Conservation (phyloP, 2,329 filamentous ascomycete genomes). For the Penicillium rolfsii region DNA sequence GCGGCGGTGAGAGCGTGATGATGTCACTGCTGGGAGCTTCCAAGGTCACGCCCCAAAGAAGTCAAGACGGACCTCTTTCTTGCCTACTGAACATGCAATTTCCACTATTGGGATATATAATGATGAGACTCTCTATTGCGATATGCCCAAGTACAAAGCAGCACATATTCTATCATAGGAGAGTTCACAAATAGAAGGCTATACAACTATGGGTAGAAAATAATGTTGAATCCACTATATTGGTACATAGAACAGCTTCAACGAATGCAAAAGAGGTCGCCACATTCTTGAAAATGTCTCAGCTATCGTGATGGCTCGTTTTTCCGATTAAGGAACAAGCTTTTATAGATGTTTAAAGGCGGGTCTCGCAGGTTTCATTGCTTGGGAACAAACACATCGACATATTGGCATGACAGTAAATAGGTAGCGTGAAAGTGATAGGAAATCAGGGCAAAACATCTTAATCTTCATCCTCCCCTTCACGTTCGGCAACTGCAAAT, state of each 20-base stretch:
- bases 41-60: slow-evolving; percentile 12
- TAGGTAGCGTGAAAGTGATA: slow-evolving; percentile 1
- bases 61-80: background rate
- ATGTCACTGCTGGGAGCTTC: slow-evolving; percentile 36
- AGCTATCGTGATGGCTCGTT: background rate
- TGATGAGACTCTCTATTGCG: background rate
- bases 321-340: background rate
- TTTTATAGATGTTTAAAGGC: background rate
- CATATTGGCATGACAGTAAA: background rate
- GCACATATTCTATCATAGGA: background rate
- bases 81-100: background rate
- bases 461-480: slow-evolving; percentile 43
- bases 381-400: background rate
- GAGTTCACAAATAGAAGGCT: background rate
- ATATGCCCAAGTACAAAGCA: too few relatives aligned
- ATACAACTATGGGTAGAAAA: background rate
- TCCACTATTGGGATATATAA: background rate
- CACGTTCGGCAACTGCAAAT: slow-evolving; percentile 48
- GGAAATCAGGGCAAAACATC: slow-evolving; percentile 9
- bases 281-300: background rate
- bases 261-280: background rate
- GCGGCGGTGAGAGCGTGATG: slow-evolving; percentile 40
- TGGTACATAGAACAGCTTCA: background rate
- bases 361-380: background rate
- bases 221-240: background rate